phyloP scores from a whole-genome alignment of 164 flowering plant species.

The grape (Vitis vinifera) region ASM3070453v1 NC_081810.1:4194501-4195000 shows the following conservation, averaged over 20 bases:
- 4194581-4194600: conserved; percentile 29
- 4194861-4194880: conserved; percentile 58
- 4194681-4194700: conserved; percentile 35
- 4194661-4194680: conserved; percentile 63
- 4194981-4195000: conserved; percentile 61
- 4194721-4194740: conserved; percentile 37
- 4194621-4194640: conserved; percentile 76
- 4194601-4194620: conserved; percentile 50
- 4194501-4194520: conserved; percentile 81
- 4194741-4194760: conserved; percentile 81
- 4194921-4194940: conserved; percentile 72
- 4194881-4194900: conserved; percentile 63
- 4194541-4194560: conserved; percentile 56
- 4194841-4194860: conserved; percentile 56
- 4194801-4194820: conserved; percentile 59
- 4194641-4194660: conserved; percentile 67
- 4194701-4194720: conserved; percentile 11
- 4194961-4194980: conserved; percentile 75
- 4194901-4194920: conserved; percentile 70
- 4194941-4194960: conserved; percentile 84
- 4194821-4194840: conserved; percentile 49
- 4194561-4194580: conserved; percentile 57
- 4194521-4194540: conserved; percentile 74
- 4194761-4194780: conserved; percentile 84
- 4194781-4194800: conserved; percentile 69